Base-by-base conservation (phyloP, 768 basidiomycete species). In the Mycena maculata region DNA sequence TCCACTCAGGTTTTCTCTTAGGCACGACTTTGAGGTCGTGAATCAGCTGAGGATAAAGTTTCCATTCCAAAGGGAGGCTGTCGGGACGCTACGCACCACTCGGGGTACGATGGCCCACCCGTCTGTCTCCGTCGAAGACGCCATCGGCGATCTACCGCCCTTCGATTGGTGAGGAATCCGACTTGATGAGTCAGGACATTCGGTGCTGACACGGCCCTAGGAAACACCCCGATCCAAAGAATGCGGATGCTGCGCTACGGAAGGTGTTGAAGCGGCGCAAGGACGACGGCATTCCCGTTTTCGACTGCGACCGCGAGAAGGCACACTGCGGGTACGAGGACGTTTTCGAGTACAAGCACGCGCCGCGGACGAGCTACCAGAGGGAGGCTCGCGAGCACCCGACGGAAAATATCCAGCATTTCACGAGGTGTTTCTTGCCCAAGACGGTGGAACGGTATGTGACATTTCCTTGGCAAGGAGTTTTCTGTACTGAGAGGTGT, bases 141-240 rank as follows among this genome's bases (percentile, higher is more conserved):
- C 93, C 1, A 92, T 94, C 53, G 80, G 84, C 3, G 93, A 95
- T 74, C 80, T 95, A 11, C 88, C 86, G 3, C 83, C 76, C 4
- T 95, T 90, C 74, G 90, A 95, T 62, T 94, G 92, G 93, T 92
- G 81, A 22, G 25, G 65, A n/a, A n/a, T n/a, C n/a, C 54, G 6
- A 48, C 49, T 39, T 15, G 60, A 65, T 33, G 30, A 36, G 31
- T 45, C 59, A 31, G 38, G n/a, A 41, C 31, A 39, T 58, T 5
- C 41, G 15, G 42, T 36, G 18, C 16, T 48, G 16, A 49, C 38
- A 23, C 4, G 25, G 22, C 18, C 44, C 45, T 25, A 82, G 81
- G 81, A 81, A 80, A 72, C 79, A 81, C 45, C 82, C 84, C 18
- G 71, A 69, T 22, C 70, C 70, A 27, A 45, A 69, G 50, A 67